Conservation (phyloP, 225 moss, liverwort and hornwort species). For the Polytrichum commune region DNA sequence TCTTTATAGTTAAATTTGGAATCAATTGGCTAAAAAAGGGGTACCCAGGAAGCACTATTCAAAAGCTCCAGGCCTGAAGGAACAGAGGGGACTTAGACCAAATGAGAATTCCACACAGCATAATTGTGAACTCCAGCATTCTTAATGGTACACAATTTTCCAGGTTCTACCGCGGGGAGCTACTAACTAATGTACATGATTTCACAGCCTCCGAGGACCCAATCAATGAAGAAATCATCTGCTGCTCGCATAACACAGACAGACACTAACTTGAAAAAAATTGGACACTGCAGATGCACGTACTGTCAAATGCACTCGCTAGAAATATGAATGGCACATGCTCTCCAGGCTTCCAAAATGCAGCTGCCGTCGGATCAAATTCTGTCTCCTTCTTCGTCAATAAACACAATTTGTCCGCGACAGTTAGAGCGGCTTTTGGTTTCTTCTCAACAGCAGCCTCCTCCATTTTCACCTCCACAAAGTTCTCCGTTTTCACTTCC, state of each 20-base stretch:
- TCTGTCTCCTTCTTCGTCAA: slow-evolving; percentile 72
- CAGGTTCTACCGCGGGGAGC: too few species aligned
- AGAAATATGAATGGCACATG: slow-evolving; percentile 89
- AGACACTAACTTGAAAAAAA: slow-evolving; percentile 1
- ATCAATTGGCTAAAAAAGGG: too few species aligned
- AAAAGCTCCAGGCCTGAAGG: too few species aligned
- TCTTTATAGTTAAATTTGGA: too few species aligned
- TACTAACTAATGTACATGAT: too few species aligned
- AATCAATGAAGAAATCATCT: too few species aligned
- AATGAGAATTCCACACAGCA: too few species aligned
- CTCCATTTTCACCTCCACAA: slow-evolving; percentile 15
- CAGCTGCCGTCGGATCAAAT: slow-evolving; percentile 70
- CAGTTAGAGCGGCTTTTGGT: slow-evolving; percentile 21
- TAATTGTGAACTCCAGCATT: too few species aligned
- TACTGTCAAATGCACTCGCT: slow-evolving; percentile 92
- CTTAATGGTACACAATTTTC: too few species aligned
- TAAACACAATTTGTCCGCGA: slow-evolving; percentile 27
- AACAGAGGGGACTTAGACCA: too few species aligned
- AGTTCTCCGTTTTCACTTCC: slow-evolving; percentile 10
- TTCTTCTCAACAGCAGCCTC: slow-evolving; percentile 6
- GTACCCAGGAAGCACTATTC: too few species aligned
- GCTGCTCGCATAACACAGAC: slow-evolving; percentile 1
- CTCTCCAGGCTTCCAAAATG: slow-evolving; percentile 86
- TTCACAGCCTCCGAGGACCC: too few species aligned
- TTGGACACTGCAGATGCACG: slow-evolving; percentile 10